These are phyloP conservation scores for Carex cristatella DNA, from an alignment of 176 grass and related monocot species.

Conservation along the genomic window DNA sequence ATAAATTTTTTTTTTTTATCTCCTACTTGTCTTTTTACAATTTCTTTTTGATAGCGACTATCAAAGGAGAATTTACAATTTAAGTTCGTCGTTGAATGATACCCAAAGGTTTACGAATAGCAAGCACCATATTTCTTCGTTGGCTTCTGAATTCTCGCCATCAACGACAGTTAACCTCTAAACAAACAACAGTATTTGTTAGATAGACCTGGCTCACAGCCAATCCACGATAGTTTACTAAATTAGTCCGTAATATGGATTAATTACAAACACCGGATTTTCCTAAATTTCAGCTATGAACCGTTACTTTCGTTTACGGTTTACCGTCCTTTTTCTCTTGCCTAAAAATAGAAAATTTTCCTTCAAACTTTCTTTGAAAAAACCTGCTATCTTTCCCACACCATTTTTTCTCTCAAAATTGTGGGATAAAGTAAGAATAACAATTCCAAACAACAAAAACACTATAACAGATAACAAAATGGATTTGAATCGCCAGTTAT, in stretches of 20 bases:
- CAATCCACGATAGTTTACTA: neutral
- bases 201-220: neutral
- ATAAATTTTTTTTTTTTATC: no score
- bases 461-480: neutral
- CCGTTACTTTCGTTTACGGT: neutral
- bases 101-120: neutral
- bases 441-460: neutral
- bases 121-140: neutral
- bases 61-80: no score
- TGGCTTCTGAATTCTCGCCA: neutral
- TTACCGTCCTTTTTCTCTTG: constrained; percentile 3
- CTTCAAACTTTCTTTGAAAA: neutral
- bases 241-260: neutral
- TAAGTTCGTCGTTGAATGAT: no score
- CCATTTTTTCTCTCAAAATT: neutral
- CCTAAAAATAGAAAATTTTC: constrained; percentile 3
- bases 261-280: neutral
- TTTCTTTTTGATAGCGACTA: no score
- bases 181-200: neutral
- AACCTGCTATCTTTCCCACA: neutral
- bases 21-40: no score
- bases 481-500: neutral
- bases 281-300: neutral
- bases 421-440: neutral
- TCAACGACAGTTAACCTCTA: neutral